Evolutionary conservation across 768 basidiomycete genomes (phyloP).

Genomic region (Russula vinacea): DNA sequence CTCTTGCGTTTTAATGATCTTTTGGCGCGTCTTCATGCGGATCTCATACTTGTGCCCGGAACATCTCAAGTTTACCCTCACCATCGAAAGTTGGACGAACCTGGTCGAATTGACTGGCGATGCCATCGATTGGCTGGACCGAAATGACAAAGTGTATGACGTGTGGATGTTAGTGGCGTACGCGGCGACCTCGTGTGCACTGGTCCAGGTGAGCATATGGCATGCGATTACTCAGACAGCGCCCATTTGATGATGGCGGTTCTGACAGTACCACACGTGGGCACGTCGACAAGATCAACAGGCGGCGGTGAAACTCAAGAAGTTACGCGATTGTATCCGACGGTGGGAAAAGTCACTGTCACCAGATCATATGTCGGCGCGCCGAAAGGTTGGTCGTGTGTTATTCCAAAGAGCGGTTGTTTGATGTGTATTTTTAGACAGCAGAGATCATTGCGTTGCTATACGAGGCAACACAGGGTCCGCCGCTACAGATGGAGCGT

Average conservation of each 20-base stretch:
- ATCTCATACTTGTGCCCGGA: slow-evolving; percentile 90
- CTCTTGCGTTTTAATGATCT: slow-evolving; percentile 90
- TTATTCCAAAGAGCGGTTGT: slow-evolving; percentile 16
- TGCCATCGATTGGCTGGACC: slow-evolving; percentile 86
- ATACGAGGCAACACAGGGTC: slow-evolving; percentile 91
- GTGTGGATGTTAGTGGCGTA: slow-evolving; percentile 86
- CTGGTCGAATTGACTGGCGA: slow-evolving; percentile 73
- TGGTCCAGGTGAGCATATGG: slow-evolving; percentile 69
- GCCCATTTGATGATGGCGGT: slow-evolving; percentile 1
- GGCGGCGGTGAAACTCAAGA: slow-evolving; percentile 70
- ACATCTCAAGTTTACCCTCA: slow-evolving; percentile 83
- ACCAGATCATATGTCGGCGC: slow-evolving; percentile 91
- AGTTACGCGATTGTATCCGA: slow-evolving; percentile 78
- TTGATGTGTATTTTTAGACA: slow-evolving; percentile 49
- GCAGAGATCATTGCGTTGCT: slow-evolving; percentile 89
- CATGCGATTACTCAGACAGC: background rate
- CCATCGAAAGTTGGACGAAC: slow-evolving; percentile 73
- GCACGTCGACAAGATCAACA: slow-evolving; percentile 75
- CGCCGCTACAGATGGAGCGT: slow-evolving; percentile 46
- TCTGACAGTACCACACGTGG: slow-evolving; percentile 84
- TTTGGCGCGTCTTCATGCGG: slow-evolving; percentile 98
- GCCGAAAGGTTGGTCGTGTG: slow-evolving; percentile 70
- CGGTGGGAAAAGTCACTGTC: slow-evolving; percentile 86
- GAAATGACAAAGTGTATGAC: slow-evolving; percentile 77
- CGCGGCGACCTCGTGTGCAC: slow-evolving; percentile 80